A percentile compares a stretch with the other conserved stretches of the same genome.
Evolutionary conservation across 768 basidiomycete genomes (phyloP).

Genomic region (Termitomyces sp.): DNA sequence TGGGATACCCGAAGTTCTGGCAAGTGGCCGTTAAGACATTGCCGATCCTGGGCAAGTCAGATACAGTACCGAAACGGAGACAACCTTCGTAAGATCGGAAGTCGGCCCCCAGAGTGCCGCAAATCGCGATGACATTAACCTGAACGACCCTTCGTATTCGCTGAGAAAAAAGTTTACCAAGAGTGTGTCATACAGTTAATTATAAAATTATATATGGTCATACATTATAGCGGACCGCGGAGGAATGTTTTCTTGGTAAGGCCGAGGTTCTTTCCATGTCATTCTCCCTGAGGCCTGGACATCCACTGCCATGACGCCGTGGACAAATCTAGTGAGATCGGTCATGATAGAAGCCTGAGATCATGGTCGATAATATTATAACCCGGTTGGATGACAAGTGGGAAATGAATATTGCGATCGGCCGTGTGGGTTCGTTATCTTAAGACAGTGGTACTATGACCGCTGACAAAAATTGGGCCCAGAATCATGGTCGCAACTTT

Average conservation of each 20-base stretch:
- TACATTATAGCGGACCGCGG: background rate
- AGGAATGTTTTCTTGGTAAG: background rate
- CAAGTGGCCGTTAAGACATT: conserved; percentile 5
- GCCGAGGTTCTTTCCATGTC: background rate
- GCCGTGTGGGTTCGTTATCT: too few relatives aligned
- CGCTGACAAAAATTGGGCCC: background rate
- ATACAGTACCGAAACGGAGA: conserved; percentile 5
- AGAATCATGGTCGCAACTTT: too few relatives aligned
- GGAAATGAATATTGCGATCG: background rate
- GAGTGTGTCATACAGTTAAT: background rate
- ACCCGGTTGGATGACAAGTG: background rate
- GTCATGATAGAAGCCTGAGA: background rate
- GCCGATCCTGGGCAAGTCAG: background rate
- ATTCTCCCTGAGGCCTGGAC: background rate
- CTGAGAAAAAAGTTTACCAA: background rate
- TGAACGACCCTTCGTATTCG: background rate
- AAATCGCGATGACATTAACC: background rate
- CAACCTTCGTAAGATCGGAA: background rate
- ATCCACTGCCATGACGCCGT: too few relatives aligned
- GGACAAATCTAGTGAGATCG: too few relatives aligned
- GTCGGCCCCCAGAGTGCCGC: conserved; percentile 4
- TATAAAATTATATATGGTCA: too few relatives aligned
- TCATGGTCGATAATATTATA: background rate
- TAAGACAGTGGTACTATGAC: background rate
- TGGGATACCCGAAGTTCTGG: conserved; percentile 1